Evolutionary conservation across 768 basidiomycete genomes (phyloP).

Genomic region (Calvatia gigantea): DNA sequence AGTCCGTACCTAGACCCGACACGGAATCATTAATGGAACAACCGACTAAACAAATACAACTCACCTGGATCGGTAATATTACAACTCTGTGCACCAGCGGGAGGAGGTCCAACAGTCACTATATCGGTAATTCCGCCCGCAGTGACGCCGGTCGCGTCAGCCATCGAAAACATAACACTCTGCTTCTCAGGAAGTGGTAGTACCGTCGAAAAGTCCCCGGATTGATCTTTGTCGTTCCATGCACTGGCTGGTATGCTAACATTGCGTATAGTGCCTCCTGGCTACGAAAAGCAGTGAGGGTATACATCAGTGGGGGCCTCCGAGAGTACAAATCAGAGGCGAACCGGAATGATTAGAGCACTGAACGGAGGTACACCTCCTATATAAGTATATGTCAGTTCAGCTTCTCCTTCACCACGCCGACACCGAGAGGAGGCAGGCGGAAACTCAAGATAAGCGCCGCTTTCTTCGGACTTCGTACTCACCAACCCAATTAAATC

Average conservation of each 20-base stretch:
- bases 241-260: conserved; percentile 22
- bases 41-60: neutral
- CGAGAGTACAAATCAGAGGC: neutral
- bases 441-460: neutral
- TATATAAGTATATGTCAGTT: conserved; percentile 1
- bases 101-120: conserved; percentile 19
- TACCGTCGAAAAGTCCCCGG: conserved; percentile 18
- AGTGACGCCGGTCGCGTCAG: conserved; percentile 23
- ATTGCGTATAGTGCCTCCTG: conserved; percentile 21
- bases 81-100: conserved; percentile 16
- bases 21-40: too few species aligned
- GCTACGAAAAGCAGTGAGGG: conserved; percentile 14
- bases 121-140: conserved; percentile 21
- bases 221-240: conserved; percentile 12
- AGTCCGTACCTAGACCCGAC: conserved; percentile 19
- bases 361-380: conserved; percentile 25
- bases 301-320: too few species aligned
- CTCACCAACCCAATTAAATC: conserved; percentile 24
- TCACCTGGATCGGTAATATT: conserved; percentile 23
- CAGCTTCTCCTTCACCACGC: neutral
- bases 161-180: conserved; percentile 22
- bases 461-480: neutral
- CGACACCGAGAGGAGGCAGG: neutral
- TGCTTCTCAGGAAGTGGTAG: conserved; percentile 13
- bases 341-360: conserved; percentile 23